A percentile compares a stretch with the other conserved stretches of the same genome.
phyloP scores from a whole-genome alignment of 2,329 filamentous ascomycete species.

The Cladosporium phlei region DNA sequence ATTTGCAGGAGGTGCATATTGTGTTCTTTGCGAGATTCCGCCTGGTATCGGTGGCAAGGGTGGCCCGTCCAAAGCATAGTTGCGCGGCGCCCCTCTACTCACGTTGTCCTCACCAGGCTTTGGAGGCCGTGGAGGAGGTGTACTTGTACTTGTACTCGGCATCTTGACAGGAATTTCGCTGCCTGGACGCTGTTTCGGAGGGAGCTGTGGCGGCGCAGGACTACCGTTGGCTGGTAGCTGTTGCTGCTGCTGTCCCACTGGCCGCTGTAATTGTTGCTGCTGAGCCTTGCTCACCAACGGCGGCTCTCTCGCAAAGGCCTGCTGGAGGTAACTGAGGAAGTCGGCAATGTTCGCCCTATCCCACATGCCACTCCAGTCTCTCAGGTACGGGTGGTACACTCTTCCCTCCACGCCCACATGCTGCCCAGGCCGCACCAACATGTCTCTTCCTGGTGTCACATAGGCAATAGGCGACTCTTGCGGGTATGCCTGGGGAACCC shows the following conservation, averaged over 20 bases:
- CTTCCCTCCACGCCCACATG: slow-evolving; percentile 91
- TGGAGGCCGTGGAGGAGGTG: slow-evolving; percentile 49
- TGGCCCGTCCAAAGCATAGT: slow-evolving; percentile 25
- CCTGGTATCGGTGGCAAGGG: slow-evolving; percentile 33
- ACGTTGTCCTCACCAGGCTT: slow-evolving; percentile 42
- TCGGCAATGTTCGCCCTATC: slow-evolving; percentile 77
- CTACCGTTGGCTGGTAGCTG: slow-evolving; percentile 32
- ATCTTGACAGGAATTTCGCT: slow-evolving; percentile 16
- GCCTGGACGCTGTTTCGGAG: slow-evolving; percentile 32
- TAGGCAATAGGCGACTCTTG: slow-evolving; percentile 80
- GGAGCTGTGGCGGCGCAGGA: slow-evolving; percentile 29
- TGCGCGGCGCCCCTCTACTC: slow-evolving; percentile 15
- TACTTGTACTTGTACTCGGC: slow-evolving; percentile 14
- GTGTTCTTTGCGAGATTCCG: slow-evolving; percentile 12
- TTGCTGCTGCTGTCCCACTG: slow-evolving; percentile 66
- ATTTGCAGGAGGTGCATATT: not conserved
- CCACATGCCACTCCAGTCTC: slow-evolving; percentile 83
- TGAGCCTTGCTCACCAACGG: slow-evolving; percentile 74
- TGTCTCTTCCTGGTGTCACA: slow-evolving; percentile 80
- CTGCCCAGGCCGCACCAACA: slow-evolving; percentile 86
- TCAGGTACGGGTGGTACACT: slow-evolving; percentile 92
- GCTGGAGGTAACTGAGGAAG: slow-evolving; percentile 74
- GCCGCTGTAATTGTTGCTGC: slow-evolving; percentile 45
- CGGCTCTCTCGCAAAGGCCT: slow-evolving; percentile 90
- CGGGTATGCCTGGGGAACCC: slow-evolving; percentile 89